A percentile compares a stretch with the other conserved stretches of the same genome.
Evolutionary conservation across 225 moss, liverwort and hornwort species (phyloP).

Genomic region (Bryoerythrophyllum caledonicum): DNA sequence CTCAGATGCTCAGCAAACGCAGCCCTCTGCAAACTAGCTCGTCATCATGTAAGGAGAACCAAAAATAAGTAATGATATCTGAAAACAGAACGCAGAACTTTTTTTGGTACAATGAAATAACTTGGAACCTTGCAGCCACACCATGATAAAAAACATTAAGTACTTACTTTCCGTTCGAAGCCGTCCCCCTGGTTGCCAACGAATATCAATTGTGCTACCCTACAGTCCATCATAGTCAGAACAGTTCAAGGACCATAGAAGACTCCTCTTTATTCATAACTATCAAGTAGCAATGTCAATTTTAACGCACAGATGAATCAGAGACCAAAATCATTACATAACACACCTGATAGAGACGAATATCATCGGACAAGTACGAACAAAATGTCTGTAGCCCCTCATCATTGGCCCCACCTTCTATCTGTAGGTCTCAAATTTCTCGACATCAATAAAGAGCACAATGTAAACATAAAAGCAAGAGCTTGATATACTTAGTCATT

Average conservation of each 20-base stretch:
- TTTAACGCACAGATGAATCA: not conserved
- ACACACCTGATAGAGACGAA: slow-evolving; percentile 71
- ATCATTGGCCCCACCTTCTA: slow-evolving; percentile 69
- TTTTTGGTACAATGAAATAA: no score
- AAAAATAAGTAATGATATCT: not conserved
- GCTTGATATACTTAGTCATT: not conserved
- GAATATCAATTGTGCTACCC: slow-evolving; percentile 94
- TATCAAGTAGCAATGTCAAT: no score
- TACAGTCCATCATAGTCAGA: slow-evolving; percentile 34
- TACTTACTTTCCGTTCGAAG: slow-evolving; percentile 59
- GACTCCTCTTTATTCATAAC: not conserved
- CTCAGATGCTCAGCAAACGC: slow-evolving; percentile 4
- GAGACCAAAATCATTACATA: not conserved
- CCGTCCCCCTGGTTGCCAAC: slow-evolving; percentile 88
- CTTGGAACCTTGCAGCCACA: no score
- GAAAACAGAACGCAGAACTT: not conserved
- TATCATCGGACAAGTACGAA: slow-evolving; percentile 89
- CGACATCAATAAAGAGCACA: no score
- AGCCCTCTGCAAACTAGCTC: not conserved
- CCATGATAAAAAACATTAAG: not conserved
- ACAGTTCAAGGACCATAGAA: slow-evolving; percentile 10
- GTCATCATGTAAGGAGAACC: not conserved
- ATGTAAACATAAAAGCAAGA: no score
- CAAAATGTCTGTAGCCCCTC: slow-evolving; percentile 77
- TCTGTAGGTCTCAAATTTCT: slow-evolving; percentile 48